Base-by-base conservation (phyloP, 306 rosid species). In the Prunus kanzakura region DNA sequence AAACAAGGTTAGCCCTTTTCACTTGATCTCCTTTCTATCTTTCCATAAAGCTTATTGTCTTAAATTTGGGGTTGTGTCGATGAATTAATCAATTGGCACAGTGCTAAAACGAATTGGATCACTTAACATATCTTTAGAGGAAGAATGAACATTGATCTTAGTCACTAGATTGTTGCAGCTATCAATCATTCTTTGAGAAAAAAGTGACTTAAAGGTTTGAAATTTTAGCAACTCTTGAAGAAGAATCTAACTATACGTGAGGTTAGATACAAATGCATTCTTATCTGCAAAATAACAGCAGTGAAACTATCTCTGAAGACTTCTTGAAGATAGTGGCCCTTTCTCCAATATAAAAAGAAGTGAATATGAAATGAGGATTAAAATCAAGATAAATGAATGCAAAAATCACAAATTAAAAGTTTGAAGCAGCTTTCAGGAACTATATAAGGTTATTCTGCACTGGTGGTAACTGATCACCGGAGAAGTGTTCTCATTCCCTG, bases 1-100 rank as follows among this genome's bases (percentile, higher is more conserved):
- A 56, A 38, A 13, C 50, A 55, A 32, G 69, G 50, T 35, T 64
- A 18, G 16, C 25, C 49, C 25, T 18, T 16, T 1, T 19, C 25
- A 11, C 49, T 9, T 64, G 3, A 18, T 72, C 22, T 72, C 11
- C 6, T 13, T 55, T 72, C 52, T 5, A 0, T 38, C 20, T 35
- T 72, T 72, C 56, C 32, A 7, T 2, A 45, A 72, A 58, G 15
- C 25, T 64, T 64, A 23, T 7, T 15, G 67, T 72, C 25, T 8
- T 11, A 52, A 22, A 52, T 11, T 11, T 18, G 76, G 76, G n/a
- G 35, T n/a, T 12, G 8, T 72, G 22, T 38, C 55, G 29, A n/a
- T 72, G 76, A 64, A 64, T 64, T 41, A 38, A 64, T 58, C 67
- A 60, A 16, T 45, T 58, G 56, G 50, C 22, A 35, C 29, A 8